Conservation (phyloP, 2,329 filamentous ascomycete genomes). For the Trichoderma atrobrunneum region DNA sequence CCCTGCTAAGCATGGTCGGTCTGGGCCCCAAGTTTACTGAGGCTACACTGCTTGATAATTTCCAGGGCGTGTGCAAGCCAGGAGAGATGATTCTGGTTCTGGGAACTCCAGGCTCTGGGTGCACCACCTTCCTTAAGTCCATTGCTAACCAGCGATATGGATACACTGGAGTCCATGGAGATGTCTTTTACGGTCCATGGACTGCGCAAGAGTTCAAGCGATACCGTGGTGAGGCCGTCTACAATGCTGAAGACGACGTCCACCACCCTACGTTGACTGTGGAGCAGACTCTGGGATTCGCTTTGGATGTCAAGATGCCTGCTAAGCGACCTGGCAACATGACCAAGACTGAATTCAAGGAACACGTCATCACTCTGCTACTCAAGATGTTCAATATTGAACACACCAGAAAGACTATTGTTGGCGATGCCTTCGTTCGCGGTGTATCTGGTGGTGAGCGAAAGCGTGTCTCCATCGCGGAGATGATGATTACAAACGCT, state of each 20-base stretch:
- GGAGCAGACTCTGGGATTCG: slow-evolving; percentile 81
- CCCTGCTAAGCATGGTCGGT: slow-evolving; percentile 61
- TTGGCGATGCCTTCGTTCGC: slow-evolving; percentile 77
- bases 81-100: slow-evolving; percentile 89
- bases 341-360: slow-evolving; percentile 70
- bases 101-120: slow-evolving; percentile 71
- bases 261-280: slow-evolving; percentile 85
- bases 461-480: slow-evolving; percentile 78
- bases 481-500: slow-evolving; percentile 74
- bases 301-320: slow-evolving; percentile 79
- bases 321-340: slow-evolving; percentile 74
- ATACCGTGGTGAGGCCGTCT: slow-evolving; percentile 79
- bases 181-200: slow-evolving; percentile 76
- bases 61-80: slow-evolving; percentile 67
- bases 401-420: slow-evolving; percentile 79
- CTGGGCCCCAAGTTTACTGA: slow-evolving; percentile 66
- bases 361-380: slow-evolving; percentile 69
- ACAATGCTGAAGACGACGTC: slow-evolving; percentile 76
- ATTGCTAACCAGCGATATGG: slow-evolving; percentile 64
- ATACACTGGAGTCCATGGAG: slow-evolving; percentile 58
- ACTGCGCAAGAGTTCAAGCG: slow-evolving; percentile 66
- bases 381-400: slow-evolving; percentile 94
- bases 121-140: slow-evolving; percentile 66
- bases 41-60: slow-evolving; percentile 69
- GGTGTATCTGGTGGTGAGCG: slow-evolving; percentile 78